These are phyloP conservation scores for Tolypocladium amazonense DNA, from an alignment of 2,329 filamentous ascomycete species.

Conservation along the genomic window DNA sequence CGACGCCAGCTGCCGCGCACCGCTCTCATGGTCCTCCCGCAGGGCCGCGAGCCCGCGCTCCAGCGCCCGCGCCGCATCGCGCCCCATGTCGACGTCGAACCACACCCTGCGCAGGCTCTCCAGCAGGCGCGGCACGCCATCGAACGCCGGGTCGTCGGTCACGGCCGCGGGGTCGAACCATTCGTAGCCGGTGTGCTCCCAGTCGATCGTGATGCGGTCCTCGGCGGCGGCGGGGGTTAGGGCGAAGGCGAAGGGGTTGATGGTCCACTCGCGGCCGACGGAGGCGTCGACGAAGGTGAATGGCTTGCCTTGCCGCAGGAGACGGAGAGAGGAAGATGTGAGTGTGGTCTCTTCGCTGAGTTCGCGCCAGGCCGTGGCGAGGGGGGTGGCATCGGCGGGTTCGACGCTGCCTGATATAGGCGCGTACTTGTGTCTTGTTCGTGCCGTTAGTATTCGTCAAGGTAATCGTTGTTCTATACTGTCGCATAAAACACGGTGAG, in stretches of 20 bases:
- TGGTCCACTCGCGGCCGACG: slow-evolving; percentile 47
- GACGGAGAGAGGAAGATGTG: slow-evolving; percentile 29
- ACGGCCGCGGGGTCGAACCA: slow-evolving; percentile 46
- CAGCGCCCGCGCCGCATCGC: slow-evolving; percentile 32
- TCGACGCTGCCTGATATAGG: slow-evolving; percentile 54
- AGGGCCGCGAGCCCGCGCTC: slow-evolving; percentile 35
- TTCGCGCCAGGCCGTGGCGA: slow-evolving; percentile 51
- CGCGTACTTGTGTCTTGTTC: slow-evolving; percentile 41
- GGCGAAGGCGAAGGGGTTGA: slow-evolving; percentile 51
- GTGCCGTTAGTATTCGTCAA: no score
- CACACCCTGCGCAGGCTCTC: slow-evolving; percentile 49
- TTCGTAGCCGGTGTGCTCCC: slow-evolving; percentile 49
- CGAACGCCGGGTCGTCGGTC: slow-evolving; percentile 31
- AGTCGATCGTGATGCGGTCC: slow-evolving; percentile 40
- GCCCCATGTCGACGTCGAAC: slow-evolving; percentile 42
- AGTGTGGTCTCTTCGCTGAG: slow-evolving; percentile 52
- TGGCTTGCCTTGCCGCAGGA: slow-evolving; percentile 46
- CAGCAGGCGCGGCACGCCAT: slow-evolving; percentile 45
- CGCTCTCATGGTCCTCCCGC: slow-evolving; percentile 46
- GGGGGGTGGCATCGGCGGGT: slow-evolving; percentile 35
- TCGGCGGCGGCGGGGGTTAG: slow-evolving; percentile 27
- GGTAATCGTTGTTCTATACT: neutral
- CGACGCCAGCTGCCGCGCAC: slow-evolving; percentile 46
- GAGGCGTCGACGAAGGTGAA: slow-evolving; percentile 44
- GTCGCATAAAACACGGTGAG: neutral